Evolutionary conservation across 2,329 filamentous ascomycete species (phyloP), one percentile per base, ranked within the genome.

Genomic region (Colletotrichum somersetense): DNA sequence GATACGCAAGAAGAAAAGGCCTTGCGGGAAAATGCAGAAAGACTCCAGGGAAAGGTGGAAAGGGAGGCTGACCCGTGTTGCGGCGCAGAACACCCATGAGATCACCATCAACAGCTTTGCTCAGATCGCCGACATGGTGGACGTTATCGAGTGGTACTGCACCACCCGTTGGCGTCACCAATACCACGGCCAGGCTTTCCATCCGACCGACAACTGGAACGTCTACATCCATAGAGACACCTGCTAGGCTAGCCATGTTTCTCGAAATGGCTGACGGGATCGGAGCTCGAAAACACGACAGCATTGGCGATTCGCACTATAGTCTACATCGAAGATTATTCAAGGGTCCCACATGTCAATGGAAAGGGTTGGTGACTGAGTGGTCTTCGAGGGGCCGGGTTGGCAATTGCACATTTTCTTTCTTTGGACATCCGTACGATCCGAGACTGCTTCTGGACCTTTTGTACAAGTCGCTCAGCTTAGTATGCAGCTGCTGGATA

Each of bases 101-200:
- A 61, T 61, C 40, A 23, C 23, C 18, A 11, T 61, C 18, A 26
- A 61, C 1, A 61, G 42, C 30, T 61, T 61, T 18, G 11, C 11
- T 5, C 10, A 46, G 12, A 35, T 48, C 20, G 40, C 57, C 18
- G 5, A 30, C 10, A 48, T 61, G 57, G 40, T 23, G 6, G 16
- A 5, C 6, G 6, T 11, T 7, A 46, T 61, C 11, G 11, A 30
- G 12, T n/a, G 23, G 20, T n/a, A 33, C 42, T 61, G 57, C 11
- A 7, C 56, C 14, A 10, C 16, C 5, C 12, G 33, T 8, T 8
- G 18, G 16, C 6, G 10, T 0, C 2, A 0, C 16, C 0, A 1
- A 2, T 48, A 48, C 42, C n/a, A n/a, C 40, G 57, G 42, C 42
- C 40, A 61, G 26, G 42, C 57, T 7, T 61, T 61, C 5, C 42